Evolutionary conservation across 139 green algal genomes (phyloP), one percentile per base, ranked within the genome.

Genomic region (Volvox africanus): DNA sequence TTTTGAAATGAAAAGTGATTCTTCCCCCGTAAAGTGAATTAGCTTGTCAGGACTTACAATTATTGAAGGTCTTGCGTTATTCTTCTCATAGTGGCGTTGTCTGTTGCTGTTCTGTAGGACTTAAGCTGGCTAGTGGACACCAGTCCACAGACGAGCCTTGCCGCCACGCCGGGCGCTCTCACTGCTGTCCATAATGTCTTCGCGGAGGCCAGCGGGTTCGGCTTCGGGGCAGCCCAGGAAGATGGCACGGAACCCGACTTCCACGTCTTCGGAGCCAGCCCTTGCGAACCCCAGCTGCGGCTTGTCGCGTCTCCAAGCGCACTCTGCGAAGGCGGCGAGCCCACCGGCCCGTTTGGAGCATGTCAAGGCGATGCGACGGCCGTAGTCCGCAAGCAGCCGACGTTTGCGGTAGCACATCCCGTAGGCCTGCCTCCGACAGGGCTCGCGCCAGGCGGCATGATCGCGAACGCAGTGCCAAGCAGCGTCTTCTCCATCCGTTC

Each of bases 41-140:
- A 55, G 44, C 44, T 55, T 55, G 44, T 9, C 44, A 14, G 9
- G 44, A 55, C 44, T 55, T 55, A 55, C 44, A 9, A 55, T 55
- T 55, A 5, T 55, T 55, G 44, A 5, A 14, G 9, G 9, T 14
- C 44, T 55, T 55, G 44, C 5, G 44, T 14, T 55, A 9, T 55
- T 55, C 44, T 55, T 55, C 44, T 55, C 44, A 55, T 55, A 55
- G 5, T 55, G 44, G 44, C 44, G 44, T 9, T 55, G 44, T 55
- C 44, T 55, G 44, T 55, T 55, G 44, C 44, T 55, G 77, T 68
- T 68, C 19, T 35, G 5, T 55, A 90, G 86, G 86, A 90, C 86
- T 75, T 90, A 44, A 84, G 73, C 50, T 90, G 71, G 50, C 86
- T 90, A 11, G 18, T 90, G 71, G 86, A 83, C 73, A 55, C 50